Conservation (phyloP, 805 yeast species). For the Saturnispora serradocipensis region DNA sequence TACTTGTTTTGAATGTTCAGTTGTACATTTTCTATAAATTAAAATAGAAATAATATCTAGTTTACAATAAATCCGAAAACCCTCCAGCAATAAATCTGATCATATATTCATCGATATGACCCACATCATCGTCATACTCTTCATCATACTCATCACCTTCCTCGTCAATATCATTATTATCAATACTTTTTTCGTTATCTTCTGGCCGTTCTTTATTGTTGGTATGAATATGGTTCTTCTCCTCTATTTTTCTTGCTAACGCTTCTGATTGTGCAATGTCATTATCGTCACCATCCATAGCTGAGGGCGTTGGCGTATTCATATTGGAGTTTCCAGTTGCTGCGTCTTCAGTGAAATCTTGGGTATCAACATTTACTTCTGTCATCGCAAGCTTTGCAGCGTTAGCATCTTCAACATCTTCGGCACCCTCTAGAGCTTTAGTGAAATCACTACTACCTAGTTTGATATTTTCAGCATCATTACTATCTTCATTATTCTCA, state of each 20-base stretch:
- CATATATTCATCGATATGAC: conserved; percentile 96
- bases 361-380: conserved; percentile 76
- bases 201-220: conserved; percentile 10
- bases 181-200: conserved; percentile 28
- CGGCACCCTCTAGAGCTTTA: conserved; percentile 73
- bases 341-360: conserved; percentile 60
- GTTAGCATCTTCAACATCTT: conserved; percentile 82
- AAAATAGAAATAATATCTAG: background rate
- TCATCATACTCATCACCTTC: conserved; percentile 66
- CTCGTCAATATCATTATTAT: conserved; percentile 55
- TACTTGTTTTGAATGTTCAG: background rate
- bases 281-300: conserved; percentile 14
- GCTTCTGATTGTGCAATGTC: conserved; percentile 15
- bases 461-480: conserved; percentile 37
- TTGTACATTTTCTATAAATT: background rate
- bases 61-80: conserved; percentile 26
- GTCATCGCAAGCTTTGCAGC: conserved; percentile 88
- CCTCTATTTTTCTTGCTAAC: conserved; percentile 16
- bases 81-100: conserved; percentile 83
- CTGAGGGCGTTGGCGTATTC: conserved; percentile 18
- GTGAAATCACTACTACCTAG: conserved; percentile 23
- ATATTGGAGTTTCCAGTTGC: conserved; percentile 28
- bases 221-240: conserved; percentile 1
- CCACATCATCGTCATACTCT: conserved; percentile 55
- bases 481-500: conserved; percentile 27